Base-by-base conservation (phyloP, 2,329 filamentous ascomycete species). In the Corinectria fuckeliana region DNA sequence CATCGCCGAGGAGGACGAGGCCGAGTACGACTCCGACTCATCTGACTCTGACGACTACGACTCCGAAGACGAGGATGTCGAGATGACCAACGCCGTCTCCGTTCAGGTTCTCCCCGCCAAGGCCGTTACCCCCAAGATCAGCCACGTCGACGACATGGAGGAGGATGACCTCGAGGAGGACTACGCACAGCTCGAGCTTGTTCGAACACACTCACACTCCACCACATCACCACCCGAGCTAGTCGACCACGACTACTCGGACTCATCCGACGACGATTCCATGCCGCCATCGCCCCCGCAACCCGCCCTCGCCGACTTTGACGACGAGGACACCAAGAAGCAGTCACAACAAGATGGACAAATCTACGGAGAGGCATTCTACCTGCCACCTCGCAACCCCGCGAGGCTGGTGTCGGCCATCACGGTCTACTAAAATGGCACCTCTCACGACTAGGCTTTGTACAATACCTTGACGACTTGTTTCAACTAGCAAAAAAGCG, bases 241-340 rank as follows among this genome's bases (percentile, higher is more conserved):
- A 58, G 83, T 88, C 65, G 80, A 87, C 68, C 89, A 92, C 75
- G 85, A 84, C 61, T 84, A 87, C 66, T 81, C 86, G 63, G 90
- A 92, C 72, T 89, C 89, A 63, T 88, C 86, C 2, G 88, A 87
- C 57, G 90, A 92, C 69, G 90, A 93, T 76, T 88, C 91, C 67
- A 86, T 91, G 86, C 91, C 91, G 7, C 89, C 88, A 18, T 91
- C 89, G 61, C 89, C 89, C 34, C 85, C 86, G 41, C 79, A 81
- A 20, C 74, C 83, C 25, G 74, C 82, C 32, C 77, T 92, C 52
- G 77, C 82, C 52, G 77, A 82, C 38, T 90, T 92, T 71, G 78
- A 83, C 44, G 81, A 85, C 68, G 85, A 88, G 79, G 79, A 86
- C 69, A 67, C 65, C 66, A 78, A 77, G 71, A 72, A 77, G 70